Evolutionary conservation across 345 rosid genomes (phyloP).

Genomic region (Camelina hispida): DNA sequence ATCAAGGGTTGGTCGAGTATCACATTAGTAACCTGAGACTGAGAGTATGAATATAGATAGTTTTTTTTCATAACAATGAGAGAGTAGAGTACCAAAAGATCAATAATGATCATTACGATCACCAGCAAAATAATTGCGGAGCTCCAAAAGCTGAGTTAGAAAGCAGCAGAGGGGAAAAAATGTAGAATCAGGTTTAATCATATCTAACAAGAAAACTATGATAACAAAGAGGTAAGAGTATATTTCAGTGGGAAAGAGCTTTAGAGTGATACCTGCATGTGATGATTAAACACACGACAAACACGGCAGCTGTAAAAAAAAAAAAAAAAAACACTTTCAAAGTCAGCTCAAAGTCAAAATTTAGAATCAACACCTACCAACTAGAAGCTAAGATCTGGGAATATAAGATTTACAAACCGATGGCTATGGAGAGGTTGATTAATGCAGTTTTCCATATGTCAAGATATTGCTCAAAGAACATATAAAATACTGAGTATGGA

Average conservation of each 20-base stretch:
- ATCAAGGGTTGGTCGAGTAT: conserved; percentile 16
- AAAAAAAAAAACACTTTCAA: not conserved
- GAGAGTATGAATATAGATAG: not conserved
- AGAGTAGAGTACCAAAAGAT: conserved; percentile 70
- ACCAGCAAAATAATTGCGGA: conserved; percentile 90
- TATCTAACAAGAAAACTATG: not conserved
- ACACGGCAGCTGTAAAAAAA: conserved; percentile 74
- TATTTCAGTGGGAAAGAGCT: not conserved
- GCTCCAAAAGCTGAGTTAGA: conserved; percentile 76
- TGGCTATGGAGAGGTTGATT: conserved; percentile 91
- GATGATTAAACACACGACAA: conserved; percentile 82
- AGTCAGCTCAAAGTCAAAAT: conserved; percentile 15
- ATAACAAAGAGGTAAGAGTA: not conserved
- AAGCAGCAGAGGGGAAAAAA: conserved; percentile 14
- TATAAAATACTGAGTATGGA: conserved; percentile 97
- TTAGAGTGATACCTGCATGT: conserved; percentile 78
- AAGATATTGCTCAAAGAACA: conserved; percentile 99
- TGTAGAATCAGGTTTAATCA: not conserved
- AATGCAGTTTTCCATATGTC: conserved; percentile 96
- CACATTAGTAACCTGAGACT: conserved; percentile 15
- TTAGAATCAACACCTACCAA: conserved; percentile 18
- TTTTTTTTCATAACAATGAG: conserved; percentile 5
- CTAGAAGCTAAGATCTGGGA: conserved; percentile 10
- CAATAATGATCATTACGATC: conserved; percentile 81
- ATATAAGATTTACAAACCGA: conserved; percentile 63